Conservation (phyloP, 148 eudicot genomes). For the Linanthus parryae region DNA sequence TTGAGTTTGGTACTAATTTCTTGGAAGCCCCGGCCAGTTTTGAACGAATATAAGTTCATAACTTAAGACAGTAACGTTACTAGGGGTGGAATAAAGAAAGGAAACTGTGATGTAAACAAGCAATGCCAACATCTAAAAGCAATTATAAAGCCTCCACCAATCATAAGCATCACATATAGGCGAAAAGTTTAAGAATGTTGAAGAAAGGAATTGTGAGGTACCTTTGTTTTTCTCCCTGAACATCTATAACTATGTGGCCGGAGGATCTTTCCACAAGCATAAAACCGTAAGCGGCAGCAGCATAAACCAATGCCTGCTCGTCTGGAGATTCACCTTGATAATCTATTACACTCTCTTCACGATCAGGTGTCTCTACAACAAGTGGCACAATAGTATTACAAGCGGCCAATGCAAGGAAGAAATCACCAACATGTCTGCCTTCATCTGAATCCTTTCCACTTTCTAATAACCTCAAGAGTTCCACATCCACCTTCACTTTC, state of each 20-base stretch:
- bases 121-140: too few species aligned
- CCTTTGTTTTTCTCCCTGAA: conserved; percentile 90
- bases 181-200: not conserved
- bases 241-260: conserved; percentile 86
- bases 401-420: conserved; percentile 94
- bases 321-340: conserved; percentile 99
- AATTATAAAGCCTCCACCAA: too few species aligned
- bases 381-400: conserved; percentile 98
- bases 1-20: too few species aligned
- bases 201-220: conserved; percentile 25
- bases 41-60: too few species aligned
- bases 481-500: conserved; percentile 76
- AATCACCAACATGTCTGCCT: conserved; percentile 47
- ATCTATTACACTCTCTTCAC: conserved; percentile 55
- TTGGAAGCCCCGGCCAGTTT: too few species aligned
- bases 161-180: conserved; percentile 7
- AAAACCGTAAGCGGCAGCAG: conserved; percentile 96
- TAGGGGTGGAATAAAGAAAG: too few species aligned
- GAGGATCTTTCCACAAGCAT: conserved; percentile 91
- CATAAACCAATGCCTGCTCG: conserved; percentile 97
- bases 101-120: too few species aligned
- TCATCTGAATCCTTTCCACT: conserved; percentile 34
- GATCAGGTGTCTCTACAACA: conserved; percentile 47
- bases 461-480: conserved; percentile 44
- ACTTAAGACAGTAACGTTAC: too few species aligned